A percentile compares a stretch with the other conserved stretches of the same genome.
These are phyloP conservation scores for Ciborinia camelliae DNA, from an alignment of 2,329 filamentous ascomycete species.

Conservation along the genomic window DNA sequence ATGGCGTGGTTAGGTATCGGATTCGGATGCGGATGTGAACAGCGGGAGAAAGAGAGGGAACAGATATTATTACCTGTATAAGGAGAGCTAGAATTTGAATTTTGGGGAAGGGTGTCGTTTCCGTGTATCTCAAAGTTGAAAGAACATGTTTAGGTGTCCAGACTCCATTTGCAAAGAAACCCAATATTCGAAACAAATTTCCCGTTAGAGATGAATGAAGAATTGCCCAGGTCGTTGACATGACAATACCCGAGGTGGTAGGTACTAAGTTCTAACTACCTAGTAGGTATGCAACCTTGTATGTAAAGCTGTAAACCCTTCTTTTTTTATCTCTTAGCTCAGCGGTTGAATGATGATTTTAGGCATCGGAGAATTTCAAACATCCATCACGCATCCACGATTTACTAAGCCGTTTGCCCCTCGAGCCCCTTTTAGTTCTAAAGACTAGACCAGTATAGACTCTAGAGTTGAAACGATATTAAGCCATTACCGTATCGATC, in stretches of 20 bases:
- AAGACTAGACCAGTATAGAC: not conserved
- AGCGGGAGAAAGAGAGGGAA: not conserved
- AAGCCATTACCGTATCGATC: not conserved
- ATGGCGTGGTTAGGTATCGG: not conserved
- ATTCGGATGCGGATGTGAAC: not conserved
- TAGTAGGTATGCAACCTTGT: too few species aligned
- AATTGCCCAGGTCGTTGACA: not conserved
- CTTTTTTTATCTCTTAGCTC: not conserved
- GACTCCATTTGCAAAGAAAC: too few species aligned
- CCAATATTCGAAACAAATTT: not conserved
- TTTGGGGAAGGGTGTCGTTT: not conserved
- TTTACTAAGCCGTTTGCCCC: conserved; percentile 3
- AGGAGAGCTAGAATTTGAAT: not conserved
- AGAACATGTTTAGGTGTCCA: not conserved
- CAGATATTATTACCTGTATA: not conserved
- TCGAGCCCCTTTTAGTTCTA: too few species aligned
- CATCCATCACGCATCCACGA: too few species aligned
- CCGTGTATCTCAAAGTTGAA: not conserved
- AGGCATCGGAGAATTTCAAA: conserved; percentile 4
- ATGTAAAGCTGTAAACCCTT: too few species aligned
- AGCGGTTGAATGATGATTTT: not conserved
- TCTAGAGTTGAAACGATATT: conserved; percentile 4
- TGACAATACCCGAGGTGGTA: too few species aligned
- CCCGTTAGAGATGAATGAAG: not conserved
- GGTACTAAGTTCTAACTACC: too few species aligned